Evolutionary conservation across 2,329 filamentous ascomycete species (phyloP), one percentile per base, ranked within the genome.

Genomic region (Ascocoryne sarcoides): DNA sequence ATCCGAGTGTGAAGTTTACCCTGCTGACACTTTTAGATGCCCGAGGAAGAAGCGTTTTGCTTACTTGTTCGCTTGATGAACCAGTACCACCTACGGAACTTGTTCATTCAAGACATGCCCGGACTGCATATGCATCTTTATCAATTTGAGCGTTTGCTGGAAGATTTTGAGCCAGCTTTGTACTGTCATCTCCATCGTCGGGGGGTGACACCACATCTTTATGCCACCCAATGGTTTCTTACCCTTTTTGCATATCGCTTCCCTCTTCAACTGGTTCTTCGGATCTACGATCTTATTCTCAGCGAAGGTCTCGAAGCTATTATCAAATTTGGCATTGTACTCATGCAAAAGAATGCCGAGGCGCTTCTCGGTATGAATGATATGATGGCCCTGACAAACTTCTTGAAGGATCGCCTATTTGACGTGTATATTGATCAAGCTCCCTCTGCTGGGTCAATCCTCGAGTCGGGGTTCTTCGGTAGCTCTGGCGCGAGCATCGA

Each of bases 201-300:
- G 41, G 82, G 86, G 49, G 92, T 98, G 40, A 84, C 84, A 7
- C 84, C 92, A 1, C 87, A 95, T 58, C 72, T 98, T 7, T 98
- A 98, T 60, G 92, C 92, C 32, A 98, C 92, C 0, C 92, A 98
- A 62, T 98, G 92, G 92, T 98, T 98, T 64, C 73, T 98, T 36
- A 98, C 92, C 0, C 72, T 98, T n/a, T 98, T 98, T 59, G 88
- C 90, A 21, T 98, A 98, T 62, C 84, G 93, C 31, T 98, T 98
- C 62, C 92, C 92, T 7, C 72, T 98, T 5, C 92, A 98, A 59
- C 77, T 98, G 8, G 92, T 98, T 5, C 79, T 98, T 43, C 84
- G 92, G 21, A 93, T 98, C 37, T 98, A 96, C 63, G 92, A 98
- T 59, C 68, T 98, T 40, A 92, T 98, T 37, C 71, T 98, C 14